Conservation (phyloP, 371 early-diverging fungal genomes). For the Mucor lusitanicus region DNA sequence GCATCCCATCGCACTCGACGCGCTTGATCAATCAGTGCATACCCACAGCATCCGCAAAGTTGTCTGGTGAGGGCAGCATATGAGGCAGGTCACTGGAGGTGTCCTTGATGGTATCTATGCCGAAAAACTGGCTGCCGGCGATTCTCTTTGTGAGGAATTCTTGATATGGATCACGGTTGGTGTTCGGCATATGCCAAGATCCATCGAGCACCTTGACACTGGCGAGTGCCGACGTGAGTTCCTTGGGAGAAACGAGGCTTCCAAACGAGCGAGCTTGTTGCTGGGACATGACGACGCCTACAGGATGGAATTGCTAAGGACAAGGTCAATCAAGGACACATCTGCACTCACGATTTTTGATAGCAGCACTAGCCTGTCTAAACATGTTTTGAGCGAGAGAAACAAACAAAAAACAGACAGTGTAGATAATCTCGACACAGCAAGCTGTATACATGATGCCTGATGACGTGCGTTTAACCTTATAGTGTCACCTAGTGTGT, state of each 20-base stretch:
- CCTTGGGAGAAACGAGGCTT: slow-evolving; percentile 32
- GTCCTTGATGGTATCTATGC: slow-evolving; percentile 77
- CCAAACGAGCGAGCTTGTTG: slow-evolving; percentile 19
- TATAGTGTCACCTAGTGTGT: background rate
- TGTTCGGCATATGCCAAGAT: slow-evolving; percentile 88
- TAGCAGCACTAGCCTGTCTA: slow-evolving; percentile 7
- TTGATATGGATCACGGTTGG: slow-evolving; percentile 63
- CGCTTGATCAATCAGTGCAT: slow-evolving; percentile 1
- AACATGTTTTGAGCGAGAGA: background rate
- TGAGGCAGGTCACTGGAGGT: slow-evolving; percentile 68
- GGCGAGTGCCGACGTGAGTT: slow-evolving; percentile 29
- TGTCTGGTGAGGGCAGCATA: slow-evolving; percentile 72
- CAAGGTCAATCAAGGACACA: too few species aligned
- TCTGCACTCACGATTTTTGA: slow-evolving; percentile 2
- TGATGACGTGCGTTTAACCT: background rate
- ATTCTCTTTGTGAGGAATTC: slow-evolving; percentile 69
- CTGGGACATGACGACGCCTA: background rate
- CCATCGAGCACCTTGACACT: slow-evolving; percentile 80
- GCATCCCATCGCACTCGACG: background rate
- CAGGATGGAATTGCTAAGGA: background rate
- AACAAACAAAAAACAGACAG: background rate
- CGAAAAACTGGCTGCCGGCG: slow-evolving; percentile 68
- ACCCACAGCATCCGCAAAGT: slow-evolving; percentile 67
- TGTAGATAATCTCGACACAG: background rate
- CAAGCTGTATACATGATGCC: background rate